Evolutionary conservation across 352 stramenopile species (phyloP).

Genomic region (Globisporangium rhizosaccharum): DNA sequence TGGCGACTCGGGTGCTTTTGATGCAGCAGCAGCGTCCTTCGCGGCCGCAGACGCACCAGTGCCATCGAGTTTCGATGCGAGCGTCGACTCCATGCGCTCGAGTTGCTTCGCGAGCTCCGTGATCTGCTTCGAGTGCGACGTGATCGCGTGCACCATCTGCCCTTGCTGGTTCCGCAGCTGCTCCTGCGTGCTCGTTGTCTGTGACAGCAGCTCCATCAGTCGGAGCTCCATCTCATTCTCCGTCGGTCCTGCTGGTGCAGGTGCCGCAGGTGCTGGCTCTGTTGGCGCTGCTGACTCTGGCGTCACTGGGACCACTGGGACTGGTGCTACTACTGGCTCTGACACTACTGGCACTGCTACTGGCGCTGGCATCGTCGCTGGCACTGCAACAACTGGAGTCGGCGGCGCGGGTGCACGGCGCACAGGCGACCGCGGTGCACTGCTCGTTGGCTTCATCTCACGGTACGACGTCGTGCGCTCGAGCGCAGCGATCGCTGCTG

Average conservation of each 20-base stretch:
- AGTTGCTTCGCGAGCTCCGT: slow-evolving; percentile 73
- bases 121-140: slow-evolving; percentile 74
- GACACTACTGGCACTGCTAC: neutral
- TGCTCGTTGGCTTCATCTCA: slow-evolving; percentile 13
- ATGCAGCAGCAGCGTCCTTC: neutral
- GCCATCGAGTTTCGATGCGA: slow-evolving; percentile 48
- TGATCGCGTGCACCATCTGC: slow-evolving; percentile 78
- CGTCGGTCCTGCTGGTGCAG: slow-evolving; percentile 7
- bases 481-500: slow-evolving; percentile 13
- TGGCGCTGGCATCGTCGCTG: slow-evolving; percentile 5
- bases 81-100: slow-evolving; percentile 67
- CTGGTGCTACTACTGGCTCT: slow-evolving; percentile 9
- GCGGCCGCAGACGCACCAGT: neutral
- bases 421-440: slow-evolving; percentile 7
- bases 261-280: neutral
- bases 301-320: neutral
- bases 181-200: slow-evolving; percentile 78
- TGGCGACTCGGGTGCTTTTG: neutral
- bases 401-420: slow-evolving; percentile 14
- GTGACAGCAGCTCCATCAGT: slow-evolving; percentile 67
- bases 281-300: slow-evolving; percentile 6
- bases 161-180: slow-evolving; percentile 75
- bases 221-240: slow-evolving; percentile 73
- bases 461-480: slow-evolving; percentile 21
- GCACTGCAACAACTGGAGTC: neutral